A percentile compares a stretch with the other conserved stretches of the same genome.
Conservation (phyloP, 2,329 filamentous ascomycete genomes). For the Sodiomyces alkalinus region DNA sequence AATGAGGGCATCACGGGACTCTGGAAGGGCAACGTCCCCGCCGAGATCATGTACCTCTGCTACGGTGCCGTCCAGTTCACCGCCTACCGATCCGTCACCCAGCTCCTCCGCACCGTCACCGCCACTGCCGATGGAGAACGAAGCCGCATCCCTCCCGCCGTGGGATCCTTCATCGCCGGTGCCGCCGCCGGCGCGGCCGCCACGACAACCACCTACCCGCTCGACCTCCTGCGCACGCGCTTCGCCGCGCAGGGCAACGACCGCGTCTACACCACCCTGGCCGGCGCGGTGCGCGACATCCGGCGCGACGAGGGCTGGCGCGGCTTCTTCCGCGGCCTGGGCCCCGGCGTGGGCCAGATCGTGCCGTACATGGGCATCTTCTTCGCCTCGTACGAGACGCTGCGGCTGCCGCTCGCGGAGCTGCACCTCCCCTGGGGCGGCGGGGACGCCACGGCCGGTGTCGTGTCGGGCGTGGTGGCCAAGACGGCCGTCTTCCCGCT, state of each 20-base stretch:
- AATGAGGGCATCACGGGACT: constrained; percentile 75
- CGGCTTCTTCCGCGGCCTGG: constrained; percentile 81
- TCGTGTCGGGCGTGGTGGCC: constrained; percentile 62
- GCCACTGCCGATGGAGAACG: constrained; percentile 17
- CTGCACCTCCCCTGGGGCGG: constrained; percentile 53
- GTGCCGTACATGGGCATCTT: constrained; percentile 96
- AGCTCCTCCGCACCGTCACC: constrained; percentile 43
- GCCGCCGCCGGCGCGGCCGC: constrained; percentile 70
- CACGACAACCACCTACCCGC: constrained; percentile 75
- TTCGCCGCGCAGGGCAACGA: constrained; percentile 88
- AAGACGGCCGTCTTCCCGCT: constrained; percentile 90
- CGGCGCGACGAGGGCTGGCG: constrained; percentile 52
- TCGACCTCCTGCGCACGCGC: constrained; percentile 82
- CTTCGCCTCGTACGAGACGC: constrained; percentile 74
- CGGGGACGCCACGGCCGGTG: constrained; percentile 70
- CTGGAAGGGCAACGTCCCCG: constrained; percentile 97
- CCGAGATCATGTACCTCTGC: constrained; percentile 83
- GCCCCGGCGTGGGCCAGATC: constrained; percentile 72
- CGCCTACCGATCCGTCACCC: constrained; percentile 61
- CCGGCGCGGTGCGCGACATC: constrained; percentile 58
- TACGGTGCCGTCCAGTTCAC: constrained; percentile 88
- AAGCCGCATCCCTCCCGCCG: constrained; percentile 39
- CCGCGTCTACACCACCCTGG: constrained; percentile 61
- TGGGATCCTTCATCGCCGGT: constrained; percentile 70
- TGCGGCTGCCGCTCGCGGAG: constrained; percentile 43